Conservation (phyloP, 2,329 filamentous ascomycete genomes). For the Aspergillus pseudoglaucus region DNA sequence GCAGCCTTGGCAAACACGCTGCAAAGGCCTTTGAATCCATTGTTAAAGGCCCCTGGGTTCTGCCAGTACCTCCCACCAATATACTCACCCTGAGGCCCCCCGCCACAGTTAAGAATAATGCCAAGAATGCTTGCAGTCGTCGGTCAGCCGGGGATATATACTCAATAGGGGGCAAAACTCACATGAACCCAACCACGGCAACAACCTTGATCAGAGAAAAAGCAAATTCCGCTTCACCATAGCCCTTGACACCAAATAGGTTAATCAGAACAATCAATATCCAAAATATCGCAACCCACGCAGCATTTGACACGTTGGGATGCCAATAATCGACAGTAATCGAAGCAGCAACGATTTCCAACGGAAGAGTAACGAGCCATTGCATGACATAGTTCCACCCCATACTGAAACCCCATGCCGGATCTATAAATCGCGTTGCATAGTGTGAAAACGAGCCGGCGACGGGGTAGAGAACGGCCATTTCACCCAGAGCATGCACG, state of each 20-base stretch:
- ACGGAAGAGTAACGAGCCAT: constrained; percentile 75
- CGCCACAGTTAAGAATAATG: constrained; percentile 77
- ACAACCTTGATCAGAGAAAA: constrained; percentile 81
- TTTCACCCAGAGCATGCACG: constrained; percentile 82
- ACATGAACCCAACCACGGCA: constrained; percentile 85
- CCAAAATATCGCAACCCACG: constrained; percentile 80
- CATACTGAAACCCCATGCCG: constrained; percentile 92
- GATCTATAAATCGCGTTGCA: constrained; percentile 89
- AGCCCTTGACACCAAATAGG: constrained; percentile 78
- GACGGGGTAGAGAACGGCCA: constrained; percentile 84
- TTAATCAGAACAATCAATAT: constrained; percentile 74
- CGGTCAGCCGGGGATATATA: background rate
- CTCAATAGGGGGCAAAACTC: constrained; percentile 27
- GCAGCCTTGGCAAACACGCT: constrained; percentile 58
- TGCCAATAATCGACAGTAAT: constrained; percentile 81
- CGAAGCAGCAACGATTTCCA: constrained; percentile 82
- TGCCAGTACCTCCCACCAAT: constrained; percentile 75
- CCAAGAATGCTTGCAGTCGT: constrained; percentile 60
- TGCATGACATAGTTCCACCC: constrained; percentile 82
- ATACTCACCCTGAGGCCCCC: constrained; percentile 65
- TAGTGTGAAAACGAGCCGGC: constrained; percentile 89
- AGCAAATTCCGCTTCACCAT: constrained; percentile 83
- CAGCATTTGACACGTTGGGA: constrained; percentile 55
- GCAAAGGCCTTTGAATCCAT: constrained; percentile 60
- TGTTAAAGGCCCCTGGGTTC: constrained; percentile 67